Evolutionary conservation across 805 yeast species (phyloP).

Genomic region (Candida saitoana): DNA sequence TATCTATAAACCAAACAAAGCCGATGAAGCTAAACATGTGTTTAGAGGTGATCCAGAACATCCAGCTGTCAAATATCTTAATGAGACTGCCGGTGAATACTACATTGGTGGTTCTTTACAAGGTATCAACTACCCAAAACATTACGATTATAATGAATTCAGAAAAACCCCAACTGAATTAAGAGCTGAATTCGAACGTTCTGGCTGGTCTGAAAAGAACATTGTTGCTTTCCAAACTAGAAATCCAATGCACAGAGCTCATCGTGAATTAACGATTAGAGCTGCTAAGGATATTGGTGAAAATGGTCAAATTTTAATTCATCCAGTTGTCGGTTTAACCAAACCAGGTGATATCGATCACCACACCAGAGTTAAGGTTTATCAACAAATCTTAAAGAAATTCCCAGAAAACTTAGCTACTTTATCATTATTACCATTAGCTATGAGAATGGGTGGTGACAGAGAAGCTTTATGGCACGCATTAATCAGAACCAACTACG

Average conservation of each 20-base stretch:
- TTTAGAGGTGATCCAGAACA: conserved; percentile 97
- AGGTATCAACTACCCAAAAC: conserved; percentile 79
- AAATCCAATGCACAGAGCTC: conserved; percentile 99
- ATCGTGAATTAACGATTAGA: conserved; percentile 90
- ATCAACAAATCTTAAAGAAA: conserved; percentile 85
- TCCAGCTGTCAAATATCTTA: conserved; percentile 79
- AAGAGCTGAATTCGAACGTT: conserved; percentile 73
- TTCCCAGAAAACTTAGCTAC: conserved; percentile 94
- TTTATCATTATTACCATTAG: conserved; percentile 82
- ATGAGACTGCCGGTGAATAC: conserved; percentile 70
- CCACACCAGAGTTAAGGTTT: conserved; percentile 94
- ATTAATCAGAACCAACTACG: conserved; percentile 90
- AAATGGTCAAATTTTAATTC: conserved; percentile 71
- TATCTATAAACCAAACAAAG: conserved; percentile 77
- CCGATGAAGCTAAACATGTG: conserved; percentile 74
- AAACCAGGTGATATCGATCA: conserved; percentile 98
- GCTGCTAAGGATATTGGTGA: conserved; percentile 93
- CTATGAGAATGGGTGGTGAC: conserved; percentile 99
- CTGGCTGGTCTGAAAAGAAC: conserved; percentile 69
- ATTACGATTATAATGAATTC: conserved; percentile 83
- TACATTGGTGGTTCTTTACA: conserved; percentile 87
- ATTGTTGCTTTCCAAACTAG: conserved; percentile 97
- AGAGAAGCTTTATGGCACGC: conserved; percentile 99
- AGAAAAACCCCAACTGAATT: conserved; percentile 90
- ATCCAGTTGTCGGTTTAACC: conserved; percentile 95